Evolutionary conservation across 345 rosid species (phyloP), one percentile per base, ranked within the genome.

Genomic region (Combretum micranthum): DNA sequence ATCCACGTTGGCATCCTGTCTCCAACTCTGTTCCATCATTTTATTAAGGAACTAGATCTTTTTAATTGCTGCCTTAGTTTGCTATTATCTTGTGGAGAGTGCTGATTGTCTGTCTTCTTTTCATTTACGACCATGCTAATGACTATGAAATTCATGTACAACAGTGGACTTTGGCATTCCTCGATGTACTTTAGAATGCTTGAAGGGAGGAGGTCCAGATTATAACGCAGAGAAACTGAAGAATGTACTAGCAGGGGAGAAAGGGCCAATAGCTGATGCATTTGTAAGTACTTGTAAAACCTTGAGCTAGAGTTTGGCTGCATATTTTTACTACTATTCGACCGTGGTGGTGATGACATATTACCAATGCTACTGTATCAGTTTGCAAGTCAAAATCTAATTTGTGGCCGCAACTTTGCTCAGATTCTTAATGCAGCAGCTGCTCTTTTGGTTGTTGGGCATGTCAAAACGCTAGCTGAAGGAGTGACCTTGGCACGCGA

Each of bases 351-450:
- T 47, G 32, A 20, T 32, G 15, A 4, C 39, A 7, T 15, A 13
- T 12, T 12, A 10, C 25, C 43, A 19, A 50, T 37, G 5, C 23
- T 13, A 18, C 20, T 60, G 20, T 51, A 17, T 14, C 17, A 16
- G 23, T 44, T 22, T 12, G 53, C 0, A 58, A 52, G 44, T 58
- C 42, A 47, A 12, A 46, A 62, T 37, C 58, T 53, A 42, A 21
- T 0, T 5, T 12, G 47, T 25, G 32, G 8, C 0, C 11, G 18
- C 32, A 52, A 26, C 37, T 49, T 67, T 44, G 56, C 20, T 54
- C 81, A 94, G 99, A 81, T 90, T 69, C 77, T 94, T n/a, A 90
- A 87, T 66, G 90, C 99, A 64, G 99, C 95, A 16, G 95, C 97
- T 13, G 92, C 97, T 50, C 88, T 90, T 13, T 55, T 84, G 54